phyloP scores from a whole-genome alignment of 139 green algal species.

The Coelastrella sp. region DNA sequence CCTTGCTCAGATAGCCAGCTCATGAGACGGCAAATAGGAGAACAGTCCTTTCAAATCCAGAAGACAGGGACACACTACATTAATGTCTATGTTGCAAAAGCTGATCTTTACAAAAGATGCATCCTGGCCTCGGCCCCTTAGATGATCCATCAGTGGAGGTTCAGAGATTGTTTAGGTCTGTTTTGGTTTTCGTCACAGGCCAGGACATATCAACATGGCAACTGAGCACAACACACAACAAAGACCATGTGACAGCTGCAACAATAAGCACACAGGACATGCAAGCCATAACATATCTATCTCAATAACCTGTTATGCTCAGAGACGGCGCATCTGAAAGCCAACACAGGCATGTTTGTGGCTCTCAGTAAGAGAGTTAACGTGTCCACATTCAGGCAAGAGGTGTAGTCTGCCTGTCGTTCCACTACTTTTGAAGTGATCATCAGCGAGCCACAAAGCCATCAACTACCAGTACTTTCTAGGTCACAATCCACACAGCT shows the following conservation, averaged over 20 bases:
- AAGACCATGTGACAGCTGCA: background rate
- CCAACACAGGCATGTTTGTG: background rate
- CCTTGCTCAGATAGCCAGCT: too few relatives aligned
- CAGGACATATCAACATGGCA: background rate
- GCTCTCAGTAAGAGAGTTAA: constrained; percentile 54
- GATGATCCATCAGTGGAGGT: constrained; percentile 21
- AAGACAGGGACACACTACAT: too few relatives aligned
- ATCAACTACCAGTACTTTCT: background rate
- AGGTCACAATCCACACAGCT: too few relatives aligned
- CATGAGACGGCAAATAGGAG: too few relatives aligned
- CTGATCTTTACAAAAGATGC: too few relatives aligned
- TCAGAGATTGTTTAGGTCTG: constrained; percentile 43
- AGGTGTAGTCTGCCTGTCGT: constrained; percentile 39
- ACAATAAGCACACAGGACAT: background rate
- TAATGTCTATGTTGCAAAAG: too few relatives aligned
- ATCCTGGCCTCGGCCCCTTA: constrained; percentile 37
- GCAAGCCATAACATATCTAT: background rate
- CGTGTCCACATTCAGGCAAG: constrained; percentile 38
- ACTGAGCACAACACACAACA: background rate
- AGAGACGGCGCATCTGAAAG: too few relatives aligned
- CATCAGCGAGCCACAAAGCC: constrained; percentile 28
- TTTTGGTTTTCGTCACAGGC: constrained; percentile 44
- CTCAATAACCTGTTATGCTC: too few relatives aligned
- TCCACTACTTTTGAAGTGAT: constrained; percentile 51
- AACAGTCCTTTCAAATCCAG: too few relatives aligned